Percentiles rank a stretch among this genome's conserved stretches.
phyloP scores from a whole-genome alignment of 495 filamentous ascomycete genomes.

The Cetradonia linearis region DNA sequence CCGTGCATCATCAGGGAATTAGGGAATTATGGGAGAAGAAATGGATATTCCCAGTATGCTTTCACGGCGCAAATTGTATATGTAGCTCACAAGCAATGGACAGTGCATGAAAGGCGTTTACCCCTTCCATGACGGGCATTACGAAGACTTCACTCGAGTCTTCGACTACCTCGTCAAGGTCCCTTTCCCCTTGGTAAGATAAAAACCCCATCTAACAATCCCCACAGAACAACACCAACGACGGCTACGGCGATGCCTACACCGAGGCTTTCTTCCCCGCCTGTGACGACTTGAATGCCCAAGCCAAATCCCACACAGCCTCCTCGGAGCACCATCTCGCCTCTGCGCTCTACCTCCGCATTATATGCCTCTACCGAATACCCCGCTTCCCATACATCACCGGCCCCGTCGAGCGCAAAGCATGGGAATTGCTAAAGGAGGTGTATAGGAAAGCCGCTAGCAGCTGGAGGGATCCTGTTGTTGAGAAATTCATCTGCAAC shows the following conservation, averaged over 20 bases:
- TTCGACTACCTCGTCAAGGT: conserved; percentile 54
- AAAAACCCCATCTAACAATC: conserved; percentile 33
- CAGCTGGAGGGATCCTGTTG: conserved; percentile 44
- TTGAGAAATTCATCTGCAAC: conserved; percentile 45
- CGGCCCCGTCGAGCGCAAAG: conserved; percentile 37
- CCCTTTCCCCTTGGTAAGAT: conserved; percentile 29
- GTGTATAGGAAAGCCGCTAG: conserved; percentile 50
- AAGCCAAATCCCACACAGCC: neutral
- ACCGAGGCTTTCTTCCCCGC: conserved; percentile 32
- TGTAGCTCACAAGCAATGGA: neutral
- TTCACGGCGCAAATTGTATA: too few relatives aligned
- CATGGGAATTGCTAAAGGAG: conserved; percentile 59
- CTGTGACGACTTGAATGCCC: neutral
- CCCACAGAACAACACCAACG: conserved; percentile 44
- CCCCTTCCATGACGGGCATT: conserved; percentile 64
- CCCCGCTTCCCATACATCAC: conserved; percentile 60
- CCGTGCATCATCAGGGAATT: conserved; percentile 54
- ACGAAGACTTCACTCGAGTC: conserved; percentile 61
- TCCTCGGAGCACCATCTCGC: conserved; percentile 30
- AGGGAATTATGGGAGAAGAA: conserved; percentile 69
- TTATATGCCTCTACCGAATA: conserved; percentile 63
- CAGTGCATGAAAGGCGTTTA: conserved; percentile 42
- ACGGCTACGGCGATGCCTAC: conserved; percentile 45
- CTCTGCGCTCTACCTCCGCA: conserved; percentile 55
- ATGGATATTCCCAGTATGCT: conserved; percentile 58